Evolutionary conservation across 495 filamentous ascomycete species (phyloP).

Genomic region (Penicillium crystallinum): DNA sequence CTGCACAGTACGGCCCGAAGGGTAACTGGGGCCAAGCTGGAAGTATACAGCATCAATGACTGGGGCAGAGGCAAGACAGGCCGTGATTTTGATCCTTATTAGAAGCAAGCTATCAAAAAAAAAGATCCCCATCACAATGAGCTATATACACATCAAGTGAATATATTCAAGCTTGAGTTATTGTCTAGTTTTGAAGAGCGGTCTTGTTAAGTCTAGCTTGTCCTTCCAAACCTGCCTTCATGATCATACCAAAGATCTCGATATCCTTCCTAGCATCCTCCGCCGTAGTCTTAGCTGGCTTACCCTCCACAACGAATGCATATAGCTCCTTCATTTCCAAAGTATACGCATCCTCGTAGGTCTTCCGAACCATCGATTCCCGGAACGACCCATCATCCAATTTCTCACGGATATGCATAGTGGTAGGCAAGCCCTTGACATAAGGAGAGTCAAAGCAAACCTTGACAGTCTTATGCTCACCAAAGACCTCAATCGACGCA

Average conservation of each 20-base stretch:
- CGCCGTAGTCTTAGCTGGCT: slow-evolving; percentile 38
- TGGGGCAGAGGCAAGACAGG: too few species aligned
- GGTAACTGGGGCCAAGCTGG: background rate
- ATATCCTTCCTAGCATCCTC: slow-evolving; percentile 42
- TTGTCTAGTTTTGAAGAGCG: slow-evolving; percentile 9
- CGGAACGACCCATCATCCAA: slow-evolving; percentile 21
- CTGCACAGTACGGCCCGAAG: background rate
- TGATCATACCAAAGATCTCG: slow-evolving; percentile 15
- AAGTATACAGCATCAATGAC: background rate
- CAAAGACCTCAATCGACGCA: slow-evolving; percentile 43
- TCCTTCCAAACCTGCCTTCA: slow-evolving; percentile 20
- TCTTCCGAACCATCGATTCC: slow-evolving; percentile 23
- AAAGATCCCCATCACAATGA: too few species aligned
- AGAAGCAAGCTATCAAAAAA: too few species aligned
- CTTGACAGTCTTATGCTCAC: slow-evolving; percentile 32
- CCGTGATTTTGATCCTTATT: too few species aligned
- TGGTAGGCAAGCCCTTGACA: slow-evolving; percentile 45
- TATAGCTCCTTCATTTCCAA: slow-evolving; percentile 39
- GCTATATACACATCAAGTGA: background rate
- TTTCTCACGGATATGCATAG: slow-evolving; percentile 33
- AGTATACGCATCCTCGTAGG: slow-evolving; percentile 47
- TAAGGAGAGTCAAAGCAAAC: slow-evolving; percentile 44
- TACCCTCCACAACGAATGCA: slow-evolving; percentile 28
- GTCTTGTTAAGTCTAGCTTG: background rate
- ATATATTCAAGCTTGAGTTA: too few species aligned